These are phyloP conservation scores for Aspergillus sp. DNA, from an alignment of 2,329 filamentous ascomycete species.

Conservation along the genomic window DNA sequence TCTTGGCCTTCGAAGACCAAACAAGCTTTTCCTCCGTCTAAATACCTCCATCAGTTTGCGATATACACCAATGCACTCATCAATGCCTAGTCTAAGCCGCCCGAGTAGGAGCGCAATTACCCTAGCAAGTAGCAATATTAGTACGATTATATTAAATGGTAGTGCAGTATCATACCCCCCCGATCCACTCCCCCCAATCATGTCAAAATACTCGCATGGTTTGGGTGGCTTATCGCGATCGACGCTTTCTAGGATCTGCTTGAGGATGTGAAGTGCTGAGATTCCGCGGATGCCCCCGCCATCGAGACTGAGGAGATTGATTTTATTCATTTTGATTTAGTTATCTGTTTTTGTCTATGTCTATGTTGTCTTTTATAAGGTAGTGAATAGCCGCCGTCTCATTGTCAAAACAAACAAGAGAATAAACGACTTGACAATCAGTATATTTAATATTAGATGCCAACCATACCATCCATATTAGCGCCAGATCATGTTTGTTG, in stretches of 20 bases:
- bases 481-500: no score
- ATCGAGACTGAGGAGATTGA: conserved; percentile 22
- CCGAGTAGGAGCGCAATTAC: conserved; percentile 14
- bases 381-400: no score
- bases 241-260: conserved; percentile 29
- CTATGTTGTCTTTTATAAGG: no score
- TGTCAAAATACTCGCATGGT: conserved; percentile 35
- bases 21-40: neutral
- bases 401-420: no score
- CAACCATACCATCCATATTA: no score
- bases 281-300: conserved; percentile 39
- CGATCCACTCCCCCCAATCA: conserved; percentile 38
- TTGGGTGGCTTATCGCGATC: conserved; percentile 20
- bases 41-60: neutral
- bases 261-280: conserved; percentile 33
- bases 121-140: conserved; percentile 15
- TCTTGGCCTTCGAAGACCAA: neutral
- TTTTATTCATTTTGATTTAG: neutral
- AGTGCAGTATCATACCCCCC: conserved; percentile 26
- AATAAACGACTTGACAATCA: no score
- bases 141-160: no score
- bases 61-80: neutral
- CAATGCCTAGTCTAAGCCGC: neutral
- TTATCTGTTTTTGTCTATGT: no score
- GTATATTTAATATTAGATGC: no score